phyloP scores from a whole-genome alignment of 768 basidiomycete species.

The Pisolithus sp. region DNA sequence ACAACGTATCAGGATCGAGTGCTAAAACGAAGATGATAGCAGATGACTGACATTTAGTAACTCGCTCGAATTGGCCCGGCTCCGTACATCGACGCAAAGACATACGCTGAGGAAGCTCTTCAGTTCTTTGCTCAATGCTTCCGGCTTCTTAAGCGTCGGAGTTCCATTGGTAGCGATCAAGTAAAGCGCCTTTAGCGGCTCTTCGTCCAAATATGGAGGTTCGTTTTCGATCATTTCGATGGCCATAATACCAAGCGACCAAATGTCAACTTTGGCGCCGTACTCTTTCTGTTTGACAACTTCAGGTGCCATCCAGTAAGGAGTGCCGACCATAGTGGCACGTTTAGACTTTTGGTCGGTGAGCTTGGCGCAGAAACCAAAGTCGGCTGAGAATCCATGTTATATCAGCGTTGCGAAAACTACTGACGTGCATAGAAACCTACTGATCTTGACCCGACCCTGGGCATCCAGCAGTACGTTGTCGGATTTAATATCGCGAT shows the following conservation, averaged over 20 bases:
- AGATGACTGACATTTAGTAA: constrained; percentile 61
- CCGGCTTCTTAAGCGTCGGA: constrained; percentile 94
- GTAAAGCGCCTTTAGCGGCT: constrained; percentile 90
- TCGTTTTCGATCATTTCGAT: constrained; percentile 99
- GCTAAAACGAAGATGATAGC: constrained; percentile 1
- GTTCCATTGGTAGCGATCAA: constrained; percentile 98
- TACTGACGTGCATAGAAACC: constrained; percentile 26
- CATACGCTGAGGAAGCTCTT: constrained; percentile 98
- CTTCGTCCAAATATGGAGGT: constrained; percentile 92
- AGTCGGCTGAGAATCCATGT: constrained; percentile 64
- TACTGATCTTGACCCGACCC: constrained; percentile 96
- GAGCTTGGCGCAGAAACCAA: constrained; percentile 94
- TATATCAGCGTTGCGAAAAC: constrained; percentile 2
- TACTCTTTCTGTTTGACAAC: constrained; percentile 97
- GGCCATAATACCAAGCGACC: constrained; percentile 97
- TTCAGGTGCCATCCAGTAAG: constrained; percentile 99
- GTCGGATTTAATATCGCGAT: constrained; percentile 95
- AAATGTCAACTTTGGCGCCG: constrained; percentile 93
- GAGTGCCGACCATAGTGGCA: constrained; percentile 97
- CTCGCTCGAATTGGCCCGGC: constrained; percentile 85
- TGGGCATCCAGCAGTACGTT: constrained; percentile 90
- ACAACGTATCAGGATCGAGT: not conserved
- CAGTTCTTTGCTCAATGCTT: constrained; percentile 83
- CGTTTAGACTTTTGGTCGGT: constrained; percentile 96
- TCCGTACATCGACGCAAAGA: constrained; percentile 92